Base-by-base conservation (phyloP, 1,284 basidiomycete genomes). In the Tilletia setariae region DNA sequence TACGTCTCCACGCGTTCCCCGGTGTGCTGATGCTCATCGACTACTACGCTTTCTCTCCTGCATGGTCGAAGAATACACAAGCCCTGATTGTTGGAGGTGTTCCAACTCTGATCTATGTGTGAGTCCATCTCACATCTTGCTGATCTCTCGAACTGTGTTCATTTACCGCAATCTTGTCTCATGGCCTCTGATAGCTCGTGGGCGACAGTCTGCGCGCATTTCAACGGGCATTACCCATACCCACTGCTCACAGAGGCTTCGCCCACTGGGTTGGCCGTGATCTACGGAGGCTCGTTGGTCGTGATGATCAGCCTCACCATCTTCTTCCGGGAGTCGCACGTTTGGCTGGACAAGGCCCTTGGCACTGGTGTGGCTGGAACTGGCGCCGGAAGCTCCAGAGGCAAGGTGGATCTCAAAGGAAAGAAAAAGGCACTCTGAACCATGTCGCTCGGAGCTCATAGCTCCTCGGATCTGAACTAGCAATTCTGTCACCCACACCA, bases 1-100 rank as follows among this genome's bases (percentile, higher is more conserved):
- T 76, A n/a, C 66, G 65, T 42, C 64, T 77, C 63, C 77, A 79
- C 66, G 76, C 72, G 2, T 70, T 74, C 7, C 77, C 77, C 2
- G 74, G 75, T 21, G 68, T 79, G 9, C 56, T 61, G 25, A 61
- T 61, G 56, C 56, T 61, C 28, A 61, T 61, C 30, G 56, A 61
- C 44, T 65, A 53, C 64, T 61, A 61, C 56, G 25, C 15, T 2
- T 61, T 61, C 56, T 61, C 56, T 28, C 56, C 56, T 6, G 25
- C 56, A 19, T 61, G 28, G 30, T 61, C 56, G 28, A 61, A 61
- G 28, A 35, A 32, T 3, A 61, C 56, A 13, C 56, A 61, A 3
- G 56, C 56, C 15, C 16, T 35, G 0, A 2, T 61, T 16, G 56
- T 61, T 30, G 56, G 56, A 32, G 56, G 56, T 30, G 8, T 35